phyloP scores from a whole-genome alignment of 2,329 filamentous ascomycete species.

The Xylariomycetidae sp. region DNA sequence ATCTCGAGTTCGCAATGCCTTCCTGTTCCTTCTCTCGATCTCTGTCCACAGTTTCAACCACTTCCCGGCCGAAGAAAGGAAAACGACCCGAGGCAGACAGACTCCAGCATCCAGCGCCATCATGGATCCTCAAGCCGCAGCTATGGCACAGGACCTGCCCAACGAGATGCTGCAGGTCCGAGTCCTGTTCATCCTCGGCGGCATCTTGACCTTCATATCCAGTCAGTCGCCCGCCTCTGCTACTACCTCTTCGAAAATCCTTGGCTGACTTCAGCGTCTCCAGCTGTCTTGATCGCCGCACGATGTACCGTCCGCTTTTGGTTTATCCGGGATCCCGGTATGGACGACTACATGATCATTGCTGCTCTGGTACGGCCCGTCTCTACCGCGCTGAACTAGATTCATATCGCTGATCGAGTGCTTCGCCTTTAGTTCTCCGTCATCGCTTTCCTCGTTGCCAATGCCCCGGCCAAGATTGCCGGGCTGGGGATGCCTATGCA shows the following conservation, averaged over 20 bases:
- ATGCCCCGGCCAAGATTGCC: conserved; percentile 10
- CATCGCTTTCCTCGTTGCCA: conserved; percentile 14
- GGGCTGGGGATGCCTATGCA: conserved; percentile 16
- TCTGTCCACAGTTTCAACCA: no score
- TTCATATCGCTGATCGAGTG: not conserved
- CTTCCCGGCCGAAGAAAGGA: no score
- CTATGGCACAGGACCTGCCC: no score
- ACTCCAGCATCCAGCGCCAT: no score
- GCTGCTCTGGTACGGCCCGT: conserved; percentile 11
- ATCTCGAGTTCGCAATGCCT: no score
- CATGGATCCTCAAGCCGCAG: no score
- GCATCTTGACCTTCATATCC: not conserved
- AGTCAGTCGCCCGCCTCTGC: not conserved
- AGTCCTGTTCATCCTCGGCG: not conserved
- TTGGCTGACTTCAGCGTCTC: not conserved
- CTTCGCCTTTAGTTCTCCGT: conserved; percentile 11
- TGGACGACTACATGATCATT: conserved; percentile 20
- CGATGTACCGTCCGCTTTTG: conserved; percentile 16
- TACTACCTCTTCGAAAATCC: not conserved
- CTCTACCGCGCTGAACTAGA: not conserved
- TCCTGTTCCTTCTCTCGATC: no score
- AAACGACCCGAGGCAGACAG: no score
- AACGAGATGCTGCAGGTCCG: not conserved
- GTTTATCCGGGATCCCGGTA: conserved; percentile 11
- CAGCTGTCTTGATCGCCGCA: conserved; percentile 12